phyloP scores from a whole-genome alignment of 2,329 filamentous ascomycete species.

The Sporothrix pseudoabietina region DNA sequence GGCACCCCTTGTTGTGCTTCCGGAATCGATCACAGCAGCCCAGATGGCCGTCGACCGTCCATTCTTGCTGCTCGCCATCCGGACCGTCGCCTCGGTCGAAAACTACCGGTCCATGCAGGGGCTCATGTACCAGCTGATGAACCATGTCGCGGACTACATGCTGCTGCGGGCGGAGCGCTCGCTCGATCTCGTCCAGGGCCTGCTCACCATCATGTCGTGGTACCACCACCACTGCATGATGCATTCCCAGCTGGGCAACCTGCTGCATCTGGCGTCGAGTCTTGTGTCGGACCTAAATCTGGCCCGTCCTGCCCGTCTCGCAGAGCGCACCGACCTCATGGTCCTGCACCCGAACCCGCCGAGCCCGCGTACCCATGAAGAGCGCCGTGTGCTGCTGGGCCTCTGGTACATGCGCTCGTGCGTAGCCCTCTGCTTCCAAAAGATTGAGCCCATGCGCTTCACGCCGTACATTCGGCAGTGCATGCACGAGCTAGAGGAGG shows the following conservation, averaged over 20 bases:
- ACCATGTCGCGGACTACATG: constrained; percentile 52
- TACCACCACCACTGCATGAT: constrained; percentile 59
- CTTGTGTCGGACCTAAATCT: constrained; percentile 53
- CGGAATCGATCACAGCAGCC: constrained; percentile 40
- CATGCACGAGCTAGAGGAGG: constrained; percentile 48
- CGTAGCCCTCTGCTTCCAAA: constrained; percentile 47
- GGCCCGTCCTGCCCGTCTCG: constrained; percentile 45
- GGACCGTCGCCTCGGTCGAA: constrained; percentile 54
- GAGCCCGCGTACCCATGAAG: constrained; percentile 51
- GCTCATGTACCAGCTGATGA: constrained; percentile 53
- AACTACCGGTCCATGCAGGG: constrained; percentile 52
- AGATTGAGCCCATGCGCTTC: constrained; percentile 54
- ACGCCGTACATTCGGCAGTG: constrained; percentile 57
- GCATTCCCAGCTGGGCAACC: constrained; percentile 55
- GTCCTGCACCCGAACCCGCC: constrained; percentile 46
- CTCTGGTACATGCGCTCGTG: constrained; percentile 58
- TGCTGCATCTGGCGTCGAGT: constrained; percentile 52
- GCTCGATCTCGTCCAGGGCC: constrained; percentile 52
- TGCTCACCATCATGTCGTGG: constrained; percentile 54
- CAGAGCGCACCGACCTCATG: constrained; percentile 49
- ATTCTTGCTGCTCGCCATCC: constrained; percentile 53
- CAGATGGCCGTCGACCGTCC: constrained; percentile 47
- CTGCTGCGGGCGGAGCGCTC: constrained; percentile 54
- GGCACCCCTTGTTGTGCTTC: constrained; percentile 53
- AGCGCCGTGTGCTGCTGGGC: constrained; percentile 54